Evolutionary conservation across 495 filamentous ascomycete genomes (phyloP).

Genomic region (Annulohypoxylon nitens): DNA sequence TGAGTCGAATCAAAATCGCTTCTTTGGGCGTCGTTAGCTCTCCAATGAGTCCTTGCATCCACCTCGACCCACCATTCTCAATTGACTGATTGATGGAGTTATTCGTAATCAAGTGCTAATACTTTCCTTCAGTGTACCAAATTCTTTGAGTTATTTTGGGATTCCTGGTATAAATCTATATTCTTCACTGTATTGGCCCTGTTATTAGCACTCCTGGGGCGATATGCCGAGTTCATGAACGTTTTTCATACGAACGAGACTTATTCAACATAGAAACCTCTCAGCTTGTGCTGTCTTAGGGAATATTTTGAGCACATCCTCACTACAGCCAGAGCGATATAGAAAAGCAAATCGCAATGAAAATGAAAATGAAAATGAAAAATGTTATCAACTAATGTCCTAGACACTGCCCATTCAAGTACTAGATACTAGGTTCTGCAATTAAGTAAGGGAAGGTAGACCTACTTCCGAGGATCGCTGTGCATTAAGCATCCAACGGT

Average conservation of each 20-base stretch:
- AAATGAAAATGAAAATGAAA: too few species aligned
- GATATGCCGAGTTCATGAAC: slow-evolving; percentile 10
- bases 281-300: too few species aligned
- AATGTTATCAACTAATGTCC: too few species aligned
- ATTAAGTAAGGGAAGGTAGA: too few species aligned
- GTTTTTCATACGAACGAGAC: neutral
- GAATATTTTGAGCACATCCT: too few species aligned
- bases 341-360: too few species aligned
- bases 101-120: neutral
- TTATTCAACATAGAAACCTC: neutral
- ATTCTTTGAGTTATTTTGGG: neutral
- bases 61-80: neutral
- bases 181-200: slow-evolving; percentile 11
- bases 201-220: slow-evolving; percentile 7
- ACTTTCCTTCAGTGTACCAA: neutral
- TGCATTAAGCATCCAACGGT: too few species aligned
- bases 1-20: neutral
- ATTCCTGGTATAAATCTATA: neutral
- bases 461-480: too few species aligned
- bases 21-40: neutral
- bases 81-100: neutral
- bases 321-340: too few species aligned
- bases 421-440: too few species aligned
- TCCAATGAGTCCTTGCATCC: neutral
- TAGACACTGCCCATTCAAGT: too few species aligned